Percentiles rank a stretch among this genome's conserved stretches.
These are phyloP conservation scores for Cardamine chenopodiifolia DNA, from an alignment of 345 rosid species.

Conservation along the genomic window DNA sequence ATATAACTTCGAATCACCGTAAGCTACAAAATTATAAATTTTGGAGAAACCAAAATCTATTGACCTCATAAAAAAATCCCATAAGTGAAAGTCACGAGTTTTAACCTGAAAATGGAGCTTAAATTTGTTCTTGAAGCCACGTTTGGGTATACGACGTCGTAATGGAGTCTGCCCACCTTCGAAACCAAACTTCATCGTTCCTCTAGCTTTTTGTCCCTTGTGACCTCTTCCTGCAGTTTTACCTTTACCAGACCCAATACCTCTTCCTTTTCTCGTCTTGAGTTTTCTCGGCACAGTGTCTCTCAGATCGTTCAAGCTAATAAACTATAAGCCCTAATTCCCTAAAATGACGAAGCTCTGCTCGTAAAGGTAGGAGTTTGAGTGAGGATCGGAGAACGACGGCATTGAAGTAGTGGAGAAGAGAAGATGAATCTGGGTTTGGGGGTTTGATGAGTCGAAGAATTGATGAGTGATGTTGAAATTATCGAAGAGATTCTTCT, in stretches of 20 bases:
- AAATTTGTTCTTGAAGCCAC: constrained; percentile 91
- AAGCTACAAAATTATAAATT: background rate
- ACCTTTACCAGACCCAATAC: constrained; percentile 96
- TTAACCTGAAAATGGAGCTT: constrained; percentile 85
- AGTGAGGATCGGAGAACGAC: constrained; percentile 28
- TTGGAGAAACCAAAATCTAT: background rate
- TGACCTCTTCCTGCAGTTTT: constrained; percentile 98
- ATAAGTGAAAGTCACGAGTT: background rate
- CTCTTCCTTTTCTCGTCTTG: constrained; percentile 94
- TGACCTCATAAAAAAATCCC: background rate
- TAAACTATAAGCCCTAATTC: constrained; percentile 63
- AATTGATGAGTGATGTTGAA: constrained; percentile 44
- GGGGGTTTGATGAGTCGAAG: constrained; percentile 23
- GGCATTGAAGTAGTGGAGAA: constrained; percentile 31
- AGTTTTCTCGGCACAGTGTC: constrained; percentile 87
- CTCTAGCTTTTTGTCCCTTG: constrained; percentile 94
- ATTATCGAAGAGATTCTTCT: constrained; percentile 56
- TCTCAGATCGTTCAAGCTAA: constrained; percentile 86
- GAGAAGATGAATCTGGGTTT: constrained; percentile 32
- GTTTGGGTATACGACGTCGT: constrained; percentile 88
- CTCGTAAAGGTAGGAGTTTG: constrained; percentile 18
- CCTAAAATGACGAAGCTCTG: constrained; percentile 41
- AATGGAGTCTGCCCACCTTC: constrained; percentile 98
- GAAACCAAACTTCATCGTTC: constrained; percentile 81
- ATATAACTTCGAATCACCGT: background rate